Evolutionary conservation across 352 stramenopile species (phyloP), one percentile per base, ranked within the genome.

Genomic region (Globisporangium perplexum): DNA sequence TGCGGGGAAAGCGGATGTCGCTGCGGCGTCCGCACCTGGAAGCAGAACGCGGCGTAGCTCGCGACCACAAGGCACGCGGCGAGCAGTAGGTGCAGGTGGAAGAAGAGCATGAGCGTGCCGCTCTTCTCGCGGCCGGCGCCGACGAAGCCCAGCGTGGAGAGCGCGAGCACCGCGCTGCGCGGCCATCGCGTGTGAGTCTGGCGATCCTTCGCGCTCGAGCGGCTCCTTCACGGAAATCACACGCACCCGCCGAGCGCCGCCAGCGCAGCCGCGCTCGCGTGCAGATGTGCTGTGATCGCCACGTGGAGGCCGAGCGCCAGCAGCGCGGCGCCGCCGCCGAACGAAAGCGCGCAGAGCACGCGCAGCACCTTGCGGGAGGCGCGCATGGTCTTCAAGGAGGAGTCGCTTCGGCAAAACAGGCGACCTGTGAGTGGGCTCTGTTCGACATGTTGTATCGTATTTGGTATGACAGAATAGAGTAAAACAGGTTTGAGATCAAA

Each of bases 21-120:
- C n/a, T n/a, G n/a, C n/a, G n/a, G 30, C 31, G 28, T 26, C 38
- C 35, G 23, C 23, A 64, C 57, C 46, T 85, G 71, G 55, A 88
- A 86, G 60, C 71, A 75, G 47, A 92, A 78, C 3, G 78, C 72
- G 14, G 75, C 67, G 57, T 85, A 89, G 53, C 68, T 84, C 14
- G 68, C 63, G 14, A 88, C 62, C 18, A 92, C 74, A 23, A 92
- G 75, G 14, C 63, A 66, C 33, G 77, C 69, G 55, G 80, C 58
- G 28, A 92, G 66, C 47, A 83, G 43, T 36, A 92, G 87, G 63
- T 88, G 77, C 48, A 74, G 50, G 64, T 86, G 90, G 69, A 92
- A 92, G 63, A 75, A 92, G 53, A 79, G 45, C 69, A 90, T 72
- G 36, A 92, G 63, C 55, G 85, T 46, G 23, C 57, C 64, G 45